These are phyloP conservation scores for Posidonia australis DNA, from an alignment of 106 monocot genomes.

Conservation along the genomic window DNA sequence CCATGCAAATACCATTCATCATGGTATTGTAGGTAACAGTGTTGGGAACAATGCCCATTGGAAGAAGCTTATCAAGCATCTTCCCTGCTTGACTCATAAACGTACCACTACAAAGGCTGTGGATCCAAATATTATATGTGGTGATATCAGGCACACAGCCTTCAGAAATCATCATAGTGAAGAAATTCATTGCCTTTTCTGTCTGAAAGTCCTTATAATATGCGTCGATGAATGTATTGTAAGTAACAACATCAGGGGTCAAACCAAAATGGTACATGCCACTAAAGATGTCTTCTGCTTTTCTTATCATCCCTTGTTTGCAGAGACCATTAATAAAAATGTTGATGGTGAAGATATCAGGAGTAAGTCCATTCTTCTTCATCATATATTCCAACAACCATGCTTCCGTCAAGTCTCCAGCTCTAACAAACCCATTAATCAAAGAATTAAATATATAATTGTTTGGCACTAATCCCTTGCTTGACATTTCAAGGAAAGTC, in stretches of 20 bases:
- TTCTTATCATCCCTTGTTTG: slow-evolving; percentile 26
- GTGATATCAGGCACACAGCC: slow-evolving; percentile 69
- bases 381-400: slow-evolving; percentile 48
- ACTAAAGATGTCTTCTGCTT: slow-evolving; percentile 25
- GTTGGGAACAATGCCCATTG: slow-evolving; percentile 43
- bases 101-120: slow-evolving; percentile 41
- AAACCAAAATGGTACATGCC: slow-evolving; percentile 35
- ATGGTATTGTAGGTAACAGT: slow-evolving; percentile 81
- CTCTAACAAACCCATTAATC: slow-evolving; percentile 48
- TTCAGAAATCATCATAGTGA: slow-evolving; percentile 43
- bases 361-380: slow-evolving; percentile 48
- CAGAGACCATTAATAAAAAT: slow-evolving; percentile 78
- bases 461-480: slow-evolving; percentile 66
- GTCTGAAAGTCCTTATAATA: slow-evolving; percentile 45
- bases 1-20: slow-evolving; percentile 66
- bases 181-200: slow-evolving; percentile 27
- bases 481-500: slow-evolving; percentile 48
- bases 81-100: slow-evolving; percentile 47
- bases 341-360: slow-evolving; percentile 84
- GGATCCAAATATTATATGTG: slow-evolving; percentile 92
- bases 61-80: slow-evolving; percentile 47
- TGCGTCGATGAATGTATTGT: slow-evolving; percentile 63
- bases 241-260: slow-evolving; percentile 59
- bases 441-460: slow-evolving; percentile 82
- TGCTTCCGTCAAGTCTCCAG: slow-evolving; percentile 50